Conservation (phyloP, 768 basidiomycete genomes). For the Xerocomellus dryophilus region DNA sequence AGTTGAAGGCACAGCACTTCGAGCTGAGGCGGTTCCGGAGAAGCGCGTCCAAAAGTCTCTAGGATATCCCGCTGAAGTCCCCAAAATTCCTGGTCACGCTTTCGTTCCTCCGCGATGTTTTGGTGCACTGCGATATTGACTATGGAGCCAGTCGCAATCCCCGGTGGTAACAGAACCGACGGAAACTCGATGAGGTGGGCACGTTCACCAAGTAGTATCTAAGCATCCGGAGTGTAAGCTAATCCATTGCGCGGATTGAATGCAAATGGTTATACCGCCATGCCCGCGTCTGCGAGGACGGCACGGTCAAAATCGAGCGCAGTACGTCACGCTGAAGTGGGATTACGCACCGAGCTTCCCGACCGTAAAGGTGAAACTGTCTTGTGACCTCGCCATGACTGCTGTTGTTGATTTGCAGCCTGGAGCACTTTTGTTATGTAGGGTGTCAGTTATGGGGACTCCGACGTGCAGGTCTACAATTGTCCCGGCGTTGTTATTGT, state of each 20-base stretch:
- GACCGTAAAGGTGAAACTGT: conserved; percentile 88
- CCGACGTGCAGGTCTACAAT: background rate
- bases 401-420: conserved; percentile 1
- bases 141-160: conserved; percentile 90
- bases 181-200: conserved; percentile 99
- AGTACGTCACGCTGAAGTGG: background rate
- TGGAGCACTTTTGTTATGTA: conserved; percentile 4
- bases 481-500: conserved; percentile 18
- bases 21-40: conserved; percentile 73
- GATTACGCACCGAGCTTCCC: conserved; percentile 81
- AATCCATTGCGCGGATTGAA: background rate
- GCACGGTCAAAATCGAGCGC: conserved; percentile 9
- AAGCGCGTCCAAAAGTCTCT: conserved; percentile 60
- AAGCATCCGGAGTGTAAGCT: background rate
- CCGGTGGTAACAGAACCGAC: conserved; percentile 89
- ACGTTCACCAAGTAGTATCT: conserved; percentile 91
- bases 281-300: conserved; percentile 74
- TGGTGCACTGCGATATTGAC: conserved; percentile 95
- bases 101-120: conserved; percentile 79
- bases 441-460: background rate
- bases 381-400: conserved; percentile 41
- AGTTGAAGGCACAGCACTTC: conserved; percentile 45
- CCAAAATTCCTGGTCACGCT: conserved; percentile 81
- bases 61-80: conserved; percentile 78
- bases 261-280: conserved; percentile 62